Conservation (phyloP, 768 basidiomycete genomes). For the Tricholoma terreum region DNA sequence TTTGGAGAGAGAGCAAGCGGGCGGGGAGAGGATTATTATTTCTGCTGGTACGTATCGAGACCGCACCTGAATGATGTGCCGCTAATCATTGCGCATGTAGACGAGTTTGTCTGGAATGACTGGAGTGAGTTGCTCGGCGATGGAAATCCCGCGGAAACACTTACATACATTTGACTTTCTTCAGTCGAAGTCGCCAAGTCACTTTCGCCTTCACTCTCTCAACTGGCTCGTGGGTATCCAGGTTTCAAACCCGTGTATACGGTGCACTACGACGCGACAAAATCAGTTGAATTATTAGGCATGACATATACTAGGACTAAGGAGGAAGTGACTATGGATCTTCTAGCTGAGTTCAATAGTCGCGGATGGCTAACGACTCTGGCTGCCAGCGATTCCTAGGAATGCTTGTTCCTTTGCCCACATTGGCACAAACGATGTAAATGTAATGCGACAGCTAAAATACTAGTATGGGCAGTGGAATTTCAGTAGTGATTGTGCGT, state of each 20-base stretch:
- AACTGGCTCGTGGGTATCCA: slow-evolving; percentile 31
- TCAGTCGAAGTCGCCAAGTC: slow-evolving; percentile 38
- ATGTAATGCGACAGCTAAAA: slow-evolving; percentile 6
- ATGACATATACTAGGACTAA: slow-evolving; percentile 38
- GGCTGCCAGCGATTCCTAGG: too few relatives aligned
- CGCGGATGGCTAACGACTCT: slow-evolving; percentile 28
- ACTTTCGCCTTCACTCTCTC: slow-evolving; percentile 24
- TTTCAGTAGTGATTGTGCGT: too few relatives aligned
- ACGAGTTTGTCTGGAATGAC: slow-evolving; percentile 24
- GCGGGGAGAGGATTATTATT: slow-evolving; percentile 51
- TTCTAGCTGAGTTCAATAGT: slow-evolving; percentile 40
- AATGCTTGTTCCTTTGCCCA: too few relatives aligned
- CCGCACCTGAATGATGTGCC: background rate
- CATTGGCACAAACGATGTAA: too few relatives aligned
- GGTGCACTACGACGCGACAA: slow-evolving; percentile 31
- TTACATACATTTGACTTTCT: background rate
- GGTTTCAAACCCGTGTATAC: slow-evolving; percentile 25
- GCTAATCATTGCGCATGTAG: background rate
- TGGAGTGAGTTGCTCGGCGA: slow-evolving; percentile 19
- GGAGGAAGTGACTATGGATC: slow-evolving; percentile 39
- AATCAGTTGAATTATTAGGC: slow-evolving; percentile 39
- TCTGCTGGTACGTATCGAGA: slow-evolving; percentile 21
- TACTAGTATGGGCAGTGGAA: too few relatives aligned
- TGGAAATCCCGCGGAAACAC: background rate
- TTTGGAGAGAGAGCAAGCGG: slow-evolving; percentile 44